A percentile compares a stretch with the other conserved stretches of the same genome.
phyloP scores from a whole-genome alignment of 1,284 basidiomycete species.

The Cryptococcus floricola region DNA sequence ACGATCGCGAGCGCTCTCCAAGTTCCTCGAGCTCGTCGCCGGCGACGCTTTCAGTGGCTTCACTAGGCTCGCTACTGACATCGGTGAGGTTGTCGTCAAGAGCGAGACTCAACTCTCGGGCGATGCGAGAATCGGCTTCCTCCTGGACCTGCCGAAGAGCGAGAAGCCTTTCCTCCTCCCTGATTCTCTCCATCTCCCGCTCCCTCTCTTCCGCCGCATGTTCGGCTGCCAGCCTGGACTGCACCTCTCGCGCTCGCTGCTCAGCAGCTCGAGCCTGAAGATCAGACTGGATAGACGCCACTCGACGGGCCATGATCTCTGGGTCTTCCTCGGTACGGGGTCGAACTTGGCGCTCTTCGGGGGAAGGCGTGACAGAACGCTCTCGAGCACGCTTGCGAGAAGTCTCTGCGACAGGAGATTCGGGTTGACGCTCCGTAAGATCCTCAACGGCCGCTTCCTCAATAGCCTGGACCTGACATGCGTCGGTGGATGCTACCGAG shows the following conservation, averaged over 20 bases:
- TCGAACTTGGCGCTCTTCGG: neutral
- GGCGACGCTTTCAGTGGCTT: too few relatives aligned
- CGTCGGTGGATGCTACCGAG: neutral
- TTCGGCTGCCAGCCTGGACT: neutral
- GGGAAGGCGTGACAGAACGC: too few relatives aligned
- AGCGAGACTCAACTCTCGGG: neutral
- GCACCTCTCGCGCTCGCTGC: neutral
- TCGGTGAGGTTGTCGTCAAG: neutral
- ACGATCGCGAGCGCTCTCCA: neutral
- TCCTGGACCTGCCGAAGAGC: neutral
- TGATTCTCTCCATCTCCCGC: neutral
- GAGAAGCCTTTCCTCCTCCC: slow-evolving; percentile 1
- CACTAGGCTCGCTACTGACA: too few relatives aligned
- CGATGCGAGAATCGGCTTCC: neutral
- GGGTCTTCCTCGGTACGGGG: neutral
- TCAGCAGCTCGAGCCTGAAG: neutral
- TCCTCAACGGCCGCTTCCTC: slow-evolving; percentile 14
- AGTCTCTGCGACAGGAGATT: too few relatives aligned
- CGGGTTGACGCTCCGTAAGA: neutral
- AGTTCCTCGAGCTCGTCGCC: neutral
- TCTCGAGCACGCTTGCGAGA: too few relatives aligned
- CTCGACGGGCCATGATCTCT: neutral
- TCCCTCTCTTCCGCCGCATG: neutral
- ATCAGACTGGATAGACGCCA: neutral
- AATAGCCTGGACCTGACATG: neutral